phyloP scores from a whole-genome alignment of 306 rosid genomes.

The Glycine tomentella region DNA sequence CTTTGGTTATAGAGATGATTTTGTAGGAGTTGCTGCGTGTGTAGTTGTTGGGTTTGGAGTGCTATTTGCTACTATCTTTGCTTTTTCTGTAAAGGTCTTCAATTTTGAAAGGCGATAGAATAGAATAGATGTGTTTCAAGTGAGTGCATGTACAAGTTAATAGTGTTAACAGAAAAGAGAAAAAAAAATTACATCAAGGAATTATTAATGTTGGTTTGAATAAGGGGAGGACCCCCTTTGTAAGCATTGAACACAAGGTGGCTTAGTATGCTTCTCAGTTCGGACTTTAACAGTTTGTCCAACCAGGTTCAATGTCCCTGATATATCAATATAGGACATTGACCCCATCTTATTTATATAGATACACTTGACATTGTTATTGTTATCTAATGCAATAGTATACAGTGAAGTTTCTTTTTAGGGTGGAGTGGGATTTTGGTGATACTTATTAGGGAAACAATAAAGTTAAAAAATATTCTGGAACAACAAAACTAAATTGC shows the following conservation, averaged over 20 bases:
- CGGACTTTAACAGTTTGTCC: not conserved
- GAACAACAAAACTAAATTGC: not conserved
- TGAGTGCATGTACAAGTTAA: not conserved
- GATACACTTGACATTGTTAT: not conserved
- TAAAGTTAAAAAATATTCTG: not conserved
- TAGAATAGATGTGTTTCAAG: not conserved
- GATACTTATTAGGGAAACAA: not conserved
- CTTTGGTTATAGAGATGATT: slow-evolving; percentile 56
- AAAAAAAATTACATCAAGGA: not conserved
- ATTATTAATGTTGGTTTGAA: slow-evolving; percentile 5
- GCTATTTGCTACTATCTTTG: slow-evolving; percentile 58
- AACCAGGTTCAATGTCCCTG: not conserved
- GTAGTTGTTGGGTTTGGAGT: slow-evolving; percentile 48
- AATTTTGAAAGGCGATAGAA: slow-evolving; percentile 57
- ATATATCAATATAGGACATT: not conserved
- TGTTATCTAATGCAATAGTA: too few species aligned
- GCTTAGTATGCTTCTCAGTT: too few species aligned
- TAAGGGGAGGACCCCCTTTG: not conserved
- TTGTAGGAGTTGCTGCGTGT: slow-evolving; percentile 51
- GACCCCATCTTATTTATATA: not conserved
- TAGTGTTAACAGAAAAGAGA: too few species aligned
- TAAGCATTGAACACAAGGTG: not conserved
- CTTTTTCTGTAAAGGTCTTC: slow-evolving; percentile 49
- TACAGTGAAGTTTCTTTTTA: not conserved
- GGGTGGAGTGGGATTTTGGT: not conserved